Evolutionary conservation across 2,329 filamentous ascomycete species (phyloP).

Genomic region (Ceratocystis papillata): DNA sequence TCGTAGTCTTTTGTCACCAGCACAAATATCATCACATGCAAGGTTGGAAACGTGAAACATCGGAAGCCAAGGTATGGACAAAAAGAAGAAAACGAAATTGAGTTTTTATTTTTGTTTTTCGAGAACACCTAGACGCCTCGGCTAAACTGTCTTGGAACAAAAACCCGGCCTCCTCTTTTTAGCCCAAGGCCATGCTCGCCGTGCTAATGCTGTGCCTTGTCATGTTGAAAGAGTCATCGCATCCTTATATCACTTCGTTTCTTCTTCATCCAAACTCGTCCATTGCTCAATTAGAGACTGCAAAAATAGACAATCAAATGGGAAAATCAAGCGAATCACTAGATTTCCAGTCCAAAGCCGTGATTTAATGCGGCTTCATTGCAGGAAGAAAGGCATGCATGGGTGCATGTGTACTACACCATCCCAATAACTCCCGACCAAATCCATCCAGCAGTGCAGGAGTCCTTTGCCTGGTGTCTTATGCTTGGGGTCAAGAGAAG

Average conservation of each 20-base stretch:
- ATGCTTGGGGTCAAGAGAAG: not conserved
- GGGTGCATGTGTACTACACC: too few relatives aligned
- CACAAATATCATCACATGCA: not conserved
- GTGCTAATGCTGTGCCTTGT: not conserved
- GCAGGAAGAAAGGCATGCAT: too few relatives aligned
- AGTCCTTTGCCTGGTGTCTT: not conserved
- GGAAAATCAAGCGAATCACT: not conserved
- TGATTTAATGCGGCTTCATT: too few relatives aligned
- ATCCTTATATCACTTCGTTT: not conserved
- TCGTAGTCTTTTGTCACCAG: not conserved
- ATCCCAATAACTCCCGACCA: too few relatives aligned
- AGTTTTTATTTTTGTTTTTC: not conserved
- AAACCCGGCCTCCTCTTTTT: not conserved
- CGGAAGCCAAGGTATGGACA: not conserved
- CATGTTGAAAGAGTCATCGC: not conserved
- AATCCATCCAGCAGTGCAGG: too few relatives aligned
- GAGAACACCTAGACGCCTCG: not conserved
- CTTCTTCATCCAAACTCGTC: not conserved
- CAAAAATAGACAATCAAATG: too few relatives aligned
- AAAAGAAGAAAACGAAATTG: not conserved
- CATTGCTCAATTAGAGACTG: not conserved
- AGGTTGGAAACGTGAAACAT: slow-evolving; percentile 6
- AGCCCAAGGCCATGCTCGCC: too few relatives aligned
- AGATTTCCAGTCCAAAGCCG: too few relatives aligned
- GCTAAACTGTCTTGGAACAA: not conserved